Percentiles rank a stretch among this genome's conserved stretches.
Conservation (phyloP, 2,329 filamentous ascomycete genomes). For the Cordyceps tenuipes region DNA sequence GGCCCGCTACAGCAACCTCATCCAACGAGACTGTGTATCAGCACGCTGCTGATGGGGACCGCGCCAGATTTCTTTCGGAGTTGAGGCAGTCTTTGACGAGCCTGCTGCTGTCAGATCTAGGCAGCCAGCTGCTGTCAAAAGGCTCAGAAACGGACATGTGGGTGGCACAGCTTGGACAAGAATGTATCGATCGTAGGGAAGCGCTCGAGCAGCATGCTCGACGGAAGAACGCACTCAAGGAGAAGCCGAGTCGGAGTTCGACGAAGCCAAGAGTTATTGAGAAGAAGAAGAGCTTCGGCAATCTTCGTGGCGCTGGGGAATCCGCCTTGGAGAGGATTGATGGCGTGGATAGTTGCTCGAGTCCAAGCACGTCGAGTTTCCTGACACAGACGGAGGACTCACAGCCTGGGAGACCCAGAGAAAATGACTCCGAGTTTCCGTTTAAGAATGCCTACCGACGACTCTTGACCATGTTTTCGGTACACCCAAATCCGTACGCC, state of each 20-base stretch:
- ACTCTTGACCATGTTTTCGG: constrained; percentile 76
- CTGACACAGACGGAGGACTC: constrained; percentile 3
- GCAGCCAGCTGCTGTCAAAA: constrained; percentile 73
- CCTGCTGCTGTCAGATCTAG: constrained; percentile 80
- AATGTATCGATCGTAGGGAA: constrained; percentile 56
- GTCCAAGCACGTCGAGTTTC: constrained; percentile 4
- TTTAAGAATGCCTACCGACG: constrained; percentile 74
- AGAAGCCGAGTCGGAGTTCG: constrained; percentile 32
- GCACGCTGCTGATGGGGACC: constrained; percentile 56
- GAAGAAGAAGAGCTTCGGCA: constrained; percentile 62
- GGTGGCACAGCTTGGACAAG: constrained; percentile 62
- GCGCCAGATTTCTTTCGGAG: constrained; percentile 68
- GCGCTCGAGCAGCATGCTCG: constrained; percentile 41
- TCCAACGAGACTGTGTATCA: constrained; percentile 60
- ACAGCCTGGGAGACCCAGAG: background rate
- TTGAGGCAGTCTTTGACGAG: constrained; percentile 74
- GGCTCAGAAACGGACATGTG: constrained; percentile 91
- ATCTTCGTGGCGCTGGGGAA: constrained; percentile 47
- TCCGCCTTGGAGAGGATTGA: constrained; percentile 25
- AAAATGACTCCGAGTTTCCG: constrained; percentile 51
- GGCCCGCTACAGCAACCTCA: constrained; percentile 58
- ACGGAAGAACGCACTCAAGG: constrained; percentile 31
- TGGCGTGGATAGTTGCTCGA: constrained; percentile 19
- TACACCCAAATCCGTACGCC: constrained; percentile 76
- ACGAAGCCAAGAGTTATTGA: constrained; percentile 46